Evolutionary conservation across 768 basidiomycete genomes (phyloP).

Genomic region (Hericium coralloides): DNA sequence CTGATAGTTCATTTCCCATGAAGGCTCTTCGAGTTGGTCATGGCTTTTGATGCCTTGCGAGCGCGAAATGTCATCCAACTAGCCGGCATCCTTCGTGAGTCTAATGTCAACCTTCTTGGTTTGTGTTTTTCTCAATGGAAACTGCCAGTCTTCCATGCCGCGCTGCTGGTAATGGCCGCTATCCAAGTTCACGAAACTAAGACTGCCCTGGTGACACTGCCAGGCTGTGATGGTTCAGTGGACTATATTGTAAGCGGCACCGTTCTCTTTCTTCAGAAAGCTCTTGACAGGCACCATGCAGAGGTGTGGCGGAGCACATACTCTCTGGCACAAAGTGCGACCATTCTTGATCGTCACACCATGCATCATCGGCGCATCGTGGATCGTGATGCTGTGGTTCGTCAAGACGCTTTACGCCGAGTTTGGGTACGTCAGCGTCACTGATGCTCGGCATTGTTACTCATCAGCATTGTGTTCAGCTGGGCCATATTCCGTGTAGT

Average conservation of each 20-base stretch:
- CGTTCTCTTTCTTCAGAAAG: not conserved
- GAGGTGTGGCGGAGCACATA: constrained; percentile 40
- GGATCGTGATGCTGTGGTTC: constrained; percentile 60
- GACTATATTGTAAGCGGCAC: constrained; percentile 32
- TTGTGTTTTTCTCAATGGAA: not conserved
- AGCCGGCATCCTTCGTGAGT: constrained; percentile 58
- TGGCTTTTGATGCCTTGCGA: constrained; percentile 78
- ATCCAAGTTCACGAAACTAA: constrained; percentile 75
- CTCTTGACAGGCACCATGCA: constrained; percentile 15
- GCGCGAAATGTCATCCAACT: constrained; percentile 74
- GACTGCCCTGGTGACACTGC: constrained; percentile 39
- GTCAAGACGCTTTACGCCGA: constrained; percentile 66
- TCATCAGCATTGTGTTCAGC: constrained; percentile 26
- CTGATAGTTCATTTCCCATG: too few relatives aligned
- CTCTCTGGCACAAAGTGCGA: constrained; percentile 50
- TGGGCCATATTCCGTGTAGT: constrained; percentile 91
- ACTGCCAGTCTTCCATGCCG: constrained; percentile 59
- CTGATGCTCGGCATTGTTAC: not conserved
- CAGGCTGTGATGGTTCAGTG: constrained; percentile 25
- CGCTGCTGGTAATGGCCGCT: constrained; percentile 63
- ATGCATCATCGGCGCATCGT: constrained; percentile 55
- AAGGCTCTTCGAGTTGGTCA: constrained; percentile 71
- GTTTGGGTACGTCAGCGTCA: constrained; percentile 54
- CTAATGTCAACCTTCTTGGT: not conserved
- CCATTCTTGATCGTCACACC: constrained; percentile 70